Evolutionary conservation across 768 basidiomycete species (phyloP).

Genomic region (Psilocybe cyanescens): DNA sequence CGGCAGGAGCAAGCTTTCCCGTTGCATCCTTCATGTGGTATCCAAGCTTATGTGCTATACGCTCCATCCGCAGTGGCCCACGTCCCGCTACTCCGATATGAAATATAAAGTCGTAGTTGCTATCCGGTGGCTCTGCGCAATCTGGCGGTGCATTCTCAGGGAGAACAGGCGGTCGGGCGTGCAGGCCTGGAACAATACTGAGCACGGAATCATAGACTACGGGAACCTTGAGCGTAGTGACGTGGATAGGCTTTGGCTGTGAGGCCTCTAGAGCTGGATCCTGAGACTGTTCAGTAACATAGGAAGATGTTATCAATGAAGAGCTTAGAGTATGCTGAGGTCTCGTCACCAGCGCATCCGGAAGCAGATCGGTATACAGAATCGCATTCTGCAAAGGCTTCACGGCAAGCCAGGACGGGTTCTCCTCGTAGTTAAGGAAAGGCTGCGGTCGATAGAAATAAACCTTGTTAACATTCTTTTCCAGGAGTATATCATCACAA

Average conservation of each 20-base stretch:
- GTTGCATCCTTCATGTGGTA: constrained; percentile 72
- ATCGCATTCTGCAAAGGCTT: constrained; percentile 61
- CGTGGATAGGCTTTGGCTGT: constrained; percentile 53
- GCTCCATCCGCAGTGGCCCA: constrained; percentile 66
- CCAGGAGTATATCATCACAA: background rate
- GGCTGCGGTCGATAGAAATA: constrained; percentile 40
- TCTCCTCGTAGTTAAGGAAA: constrained; percentile 55
- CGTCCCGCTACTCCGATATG: constrained; percentile 72
- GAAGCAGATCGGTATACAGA: constrained; percentile 42
- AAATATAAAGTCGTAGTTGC: constrained; percentile 71
- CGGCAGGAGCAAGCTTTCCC: constrained; percentile 57
- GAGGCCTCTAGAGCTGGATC: constrained; percentile 14
- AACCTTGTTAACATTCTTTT: constrained; percentile 10
- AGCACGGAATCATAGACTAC: constrained; percentile 63
- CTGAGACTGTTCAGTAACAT: background rate
- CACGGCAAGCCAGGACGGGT: constrained; percentile 78
- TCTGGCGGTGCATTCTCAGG: constrained; percentile 36
- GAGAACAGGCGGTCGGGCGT: constrained; percentile 60
- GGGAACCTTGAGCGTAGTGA: constrained; percentile 61
- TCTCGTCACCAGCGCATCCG: constrained; percentile 13
- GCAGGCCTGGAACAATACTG: constrained; percentile 56
- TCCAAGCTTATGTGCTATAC: constrained; percentile 66
- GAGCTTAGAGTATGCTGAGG: background rate
- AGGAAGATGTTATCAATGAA: constrained; percentile 1
- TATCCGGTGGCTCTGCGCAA: constrained; percentile 42